Base-by-base conservation (phyloP, 1,139 yeast genomes). In the Hyphopichia khmerensis region DNA sequence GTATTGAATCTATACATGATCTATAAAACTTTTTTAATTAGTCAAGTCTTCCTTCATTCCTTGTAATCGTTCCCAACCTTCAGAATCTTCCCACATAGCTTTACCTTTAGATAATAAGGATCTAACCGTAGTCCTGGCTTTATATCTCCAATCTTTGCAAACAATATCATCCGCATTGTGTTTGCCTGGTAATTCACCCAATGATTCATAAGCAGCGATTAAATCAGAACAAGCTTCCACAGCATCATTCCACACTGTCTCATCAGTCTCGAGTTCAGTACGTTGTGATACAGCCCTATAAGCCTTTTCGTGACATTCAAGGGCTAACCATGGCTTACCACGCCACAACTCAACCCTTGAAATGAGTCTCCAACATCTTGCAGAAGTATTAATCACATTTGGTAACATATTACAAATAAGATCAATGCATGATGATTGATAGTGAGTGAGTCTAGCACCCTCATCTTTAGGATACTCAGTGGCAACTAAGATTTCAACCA, bases 61-160 rank as follows among this genome's bases (percentile, higher is more conserved):
- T 45, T 70, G 64, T 43, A 91, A 65, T 45, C 72, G 73, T 33
- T 82, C 80, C 89, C 95, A 90, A 2, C 90, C 95, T 30, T 78
- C 82, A 2, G 87, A 73, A 49, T 79, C 91, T 55, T 87, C 91
- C 96, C 95, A 89, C 56, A 75, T 77, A 27, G 74, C 70, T 54
- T 79, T 85, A 14, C 96, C 96, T 56, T 84, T 86, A 21, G 95
- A 84, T 79, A 87, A 76, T 49, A 90, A 68, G 1, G 89, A 77
- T 53, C 96, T 75, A 14, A 90, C 75, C 0, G 88, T 72, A 10
- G 87, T 77, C 49, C 82, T 76, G 2, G 95, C 84, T 60, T 90
- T 90, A 65, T 85, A 88, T 56, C 80, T 85, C 98, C 98, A 91
- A 58, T 90, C 96, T 53, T 83, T 80, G 60, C 96, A 90, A 5